Evolutionary conservation across 176 grass and related monocot genomes (phyloP), one percentile per base, ranked within the genome.

Genomic region (Hordeum marinum): DNA sequence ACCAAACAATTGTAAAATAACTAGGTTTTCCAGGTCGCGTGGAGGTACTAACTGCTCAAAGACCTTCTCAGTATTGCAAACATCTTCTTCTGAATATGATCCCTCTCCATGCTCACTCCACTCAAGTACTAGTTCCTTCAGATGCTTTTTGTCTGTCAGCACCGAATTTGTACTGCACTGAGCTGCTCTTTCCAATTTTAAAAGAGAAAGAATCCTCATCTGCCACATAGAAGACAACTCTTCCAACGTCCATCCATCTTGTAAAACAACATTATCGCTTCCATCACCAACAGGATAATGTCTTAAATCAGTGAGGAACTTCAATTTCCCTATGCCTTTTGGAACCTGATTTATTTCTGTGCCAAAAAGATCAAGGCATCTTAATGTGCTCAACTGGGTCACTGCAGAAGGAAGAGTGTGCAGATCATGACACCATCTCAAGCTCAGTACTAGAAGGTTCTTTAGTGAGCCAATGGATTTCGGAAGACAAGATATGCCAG

Each of bases 401-500:
- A 69, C 24, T 4, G 68, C 67, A 0, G 0, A 57, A 34, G 82
- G 68, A 60, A 89, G 82, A 0, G 0, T 58, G 0, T 46, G 14
- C 77, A 89, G 26, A 60, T 9, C 0, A 11, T n/a, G 0, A 14
- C 88, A 89, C 0, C 0, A 0, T 1, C 10, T 5, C 36, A 81
- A 37, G 21, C 62, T 89, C 15, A 89, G 11, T 34, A 61, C 74
- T 7, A 72, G 76, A n/a, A 89, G 87, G 34, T 84, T 84, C 3
- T 15, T n/a, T 3, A 89, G 68, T 14, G 8, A 40, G 4, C 87
- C 42, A 9, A 79, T 61, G 25, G 83, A 85, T 5, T 71, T 64
- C 0, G 75, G 76, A 35, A 85, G 65, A 25, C 4, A 61, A n/a
- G 26, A 71, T 79, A 72, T 78, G 7, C 45, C 0, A 0, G 36